A percentile compares a stretch with the other conserved stretches of the same genome.
Conservation (phyloP, 139 green algal genomes). For the Haematococcus lacustris region DNA sequence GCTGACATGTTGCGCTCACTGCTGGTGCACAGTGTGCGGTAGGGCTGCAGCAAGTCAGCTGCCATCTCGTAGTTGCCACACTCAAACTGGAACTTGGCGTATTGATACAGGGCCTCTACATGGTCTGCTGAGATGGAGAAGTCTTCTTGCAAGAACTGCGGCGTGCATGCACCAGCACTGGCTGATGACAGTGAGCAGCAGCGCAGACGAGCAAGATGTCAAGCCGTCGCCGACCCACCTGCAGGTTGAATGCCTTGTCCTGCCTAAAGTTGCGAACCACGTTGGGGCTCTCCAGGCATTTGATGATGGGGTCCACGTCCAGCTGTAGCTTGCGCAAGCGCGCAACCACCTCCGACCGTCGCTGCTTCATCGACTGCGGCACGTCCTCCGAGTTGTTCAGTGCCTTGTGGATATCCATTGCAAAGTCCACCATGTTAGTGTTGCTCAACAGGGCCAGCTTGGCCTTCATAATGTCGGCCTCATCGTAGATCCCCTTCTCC, state of each 20-base stretch:
- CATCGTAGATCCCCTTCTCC: slow-evolving; percentile 74
- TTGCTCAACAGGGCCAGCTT: slow-evolving; percentile 92
- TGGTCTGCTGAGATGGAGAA: slow-evolving; percentile 80
- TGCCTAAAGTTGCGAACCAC: slow-evolving; percentile 80
- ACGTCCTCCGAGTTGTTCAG: slow-evolving; percentile 70
- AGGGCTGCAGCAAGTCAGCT: slow-evolving; percentile 89
- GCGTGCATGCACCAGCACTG: too few relatives aligned
- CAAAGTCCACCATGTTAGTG: slow-evolving; percentile 98
- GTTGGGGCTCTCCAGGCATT: slow-evolving; percentile 81
- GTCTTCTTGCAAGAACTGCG: slow-evolving; percentile 73
- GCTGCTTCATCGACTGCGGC: slow-evolving; percentile 50
- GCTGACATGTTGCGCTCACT: slow-evolving; percentile 71
- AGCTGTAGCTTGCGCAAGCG: slow-evolving; percentile 63
- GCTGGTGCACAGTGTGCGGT: slow-evolving; percentile 83
- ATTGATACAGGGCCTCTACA: slow-evolving; percentile 95
- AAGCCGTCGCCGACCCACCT: slow-evolving; percentile 24
- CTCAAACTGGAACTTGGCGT: slow-evolving; percentile 98
- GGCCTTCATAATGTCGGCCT: slow-evolving; percentile 78
- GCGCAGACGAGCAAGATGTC: too few relatives aligned
- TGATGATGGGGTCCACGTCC: slow-evolving; percentile 78
- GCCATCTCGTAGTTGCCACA: slow-evolving; percentile 94
- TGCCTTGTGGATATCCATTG: slow-evolving; percentile 91
- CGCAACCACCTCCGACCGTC: slow-evolving; percentile 53
- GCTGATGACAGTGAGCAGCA: too few relatives aligned
- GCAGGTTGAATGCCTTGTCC: slow-evolving; percentile 91